A percentile compares a stretch with the other conserved stretches of the same genome.
Conservation (phyloP, 495 filamentous ascomycete species). For the Margaritispora aquatica region DNA sequence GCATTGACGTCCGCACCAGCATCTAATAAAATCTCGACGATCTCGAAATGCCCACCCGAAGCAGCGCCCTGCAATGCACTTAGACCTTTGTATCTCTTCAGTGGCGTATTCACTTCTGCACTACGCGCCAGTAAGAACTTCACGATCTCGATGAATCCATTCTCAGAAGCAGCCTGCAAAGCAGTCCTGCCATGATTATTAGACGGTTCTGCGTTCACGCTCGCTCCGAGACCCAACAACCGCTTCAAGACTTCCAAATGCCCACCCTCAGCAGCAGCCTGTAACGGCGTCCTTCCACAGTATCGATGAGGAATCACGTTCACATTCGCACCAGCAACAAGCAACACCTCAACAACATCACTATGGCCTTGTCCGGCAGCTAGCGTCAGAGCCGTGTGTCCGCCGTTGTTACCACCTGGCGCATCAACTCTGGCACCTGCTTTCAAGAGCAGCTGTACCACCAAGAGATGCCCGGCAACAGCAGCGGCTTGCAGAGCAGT, state of each 20-base stretch:
- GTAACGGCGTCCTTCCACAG: constrained; percentile 8
- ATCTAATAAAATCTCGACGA: background rate
- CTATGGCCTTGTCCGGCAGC: constrained; percentile 19
- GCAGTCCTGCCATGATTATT: constrained; percentile 9
- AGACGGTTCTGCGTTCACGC: constrained; percentile 14
- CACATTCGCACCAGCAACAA: constrained; percentile 22
- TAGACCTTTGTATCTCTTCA: background rate
- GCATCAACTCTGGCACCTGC: constrained; percentile 19
- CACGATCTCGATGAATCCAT: background rate
- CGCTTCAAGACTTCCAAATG: background rate
- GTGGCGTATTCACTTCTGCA: background rate
- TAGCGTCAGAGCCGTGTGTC: constrained; percentile 24
- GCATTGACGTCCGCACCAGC: constrained; percentile 8
- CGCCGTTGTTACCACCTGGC: constrained; percentile 12
- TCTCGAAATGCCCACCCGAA: background rate
- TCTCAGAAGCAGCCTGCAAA: background rate
- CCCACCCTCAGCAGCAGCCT: background rate
- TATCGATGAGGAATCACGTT: constrained; percentile 4
- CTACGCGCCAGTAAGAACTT: background rate
- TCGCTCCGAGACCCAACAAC: constrained; percentile 4
- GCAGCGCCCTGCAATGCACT: constrained; percentile 4
- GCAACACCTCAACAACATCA: constrained; percentile 19
- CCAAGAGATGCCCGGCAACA: constrained; percentile 13
- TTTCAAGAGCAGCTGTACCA: constrained; percentile 16
- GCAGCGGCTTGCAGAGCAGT: constrained; percentile 24